These are phyloP conservation scores for Penicillium sp. DNA, from an alignment of 2,329 filamentous ascomycete species.

Conservation along the genomic window DNA sequence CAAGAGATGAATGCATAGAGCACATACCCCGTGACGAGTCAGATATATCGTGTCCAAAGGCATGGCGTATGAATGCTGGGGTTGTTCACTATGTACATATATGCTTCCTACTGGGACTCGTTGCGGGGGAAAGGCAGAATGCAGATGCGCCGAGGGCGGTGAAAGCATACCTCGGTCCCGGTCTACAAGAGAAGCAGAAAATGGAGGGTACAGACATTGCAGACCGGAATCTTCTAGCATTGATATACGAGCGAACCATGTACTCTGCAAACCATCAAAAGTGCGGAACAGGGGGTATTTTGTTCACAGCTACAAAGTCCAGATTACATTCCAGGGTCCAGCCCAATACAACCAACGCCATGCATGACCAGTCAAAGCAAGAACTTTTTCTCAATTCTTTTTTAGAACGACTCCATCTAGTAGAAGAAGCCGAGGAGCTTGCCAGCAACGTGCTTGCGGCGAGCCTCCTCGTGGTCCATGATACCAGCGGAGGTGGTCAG, in stretches of 20 bases:
- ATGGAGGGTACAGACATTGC: neutral
- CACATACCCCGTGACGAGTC: slow-evolving; percentile 63
- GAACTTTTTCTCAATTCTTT: slow-evolving; percentile 25
- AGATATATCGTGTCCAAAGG: slow-evolving; percentile 64
- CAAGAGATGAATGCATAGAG: neutral
- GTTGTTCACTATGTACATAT: neutral
- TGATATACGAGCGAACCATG: slow-evolving; percentile 16
- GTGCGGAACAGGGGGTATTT: slow-evolving; percentile 11
- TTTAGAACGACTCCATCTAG: slow-evolving; percentile 46
- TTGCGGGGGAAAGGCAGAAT: slow-evolving; percentile 20
- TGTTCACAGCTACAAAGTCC: slow-evolving; percentile 18
- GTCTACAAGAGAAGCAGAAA: neutral
- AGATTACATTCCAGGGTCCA: slow-evolving; percentile 23
- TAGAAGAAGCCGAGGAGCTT: slow-evolving; percentile 99
- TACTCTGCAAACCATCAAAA: slow-evolving; percentile 19
- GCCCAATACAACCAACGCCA: slow-evolving; percentile 15
- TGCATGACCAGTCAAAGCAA: slow-evolving; percentile 22
- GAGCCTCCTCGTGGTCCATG: slow-evolving; percentile 99
- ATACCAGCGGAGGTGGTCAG: slow-evolving; percentile 98
- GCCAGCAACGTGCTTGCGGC: slow-evolving; percentile 96
- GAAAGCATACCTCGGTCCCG: neutral
- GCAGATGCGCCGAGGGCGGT: slow-evolving; percentile 1
- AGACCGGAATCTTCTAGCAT: slow-evolving; percentile 19
- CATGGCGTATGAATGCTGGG: slow-evolving; percentile 39
- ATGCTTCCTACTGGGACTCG: neutral